phyloP scores from a whole-genome alignment of 2,329 filamentous ascomycete species.

The Alternaria ethzedia region DNA sequence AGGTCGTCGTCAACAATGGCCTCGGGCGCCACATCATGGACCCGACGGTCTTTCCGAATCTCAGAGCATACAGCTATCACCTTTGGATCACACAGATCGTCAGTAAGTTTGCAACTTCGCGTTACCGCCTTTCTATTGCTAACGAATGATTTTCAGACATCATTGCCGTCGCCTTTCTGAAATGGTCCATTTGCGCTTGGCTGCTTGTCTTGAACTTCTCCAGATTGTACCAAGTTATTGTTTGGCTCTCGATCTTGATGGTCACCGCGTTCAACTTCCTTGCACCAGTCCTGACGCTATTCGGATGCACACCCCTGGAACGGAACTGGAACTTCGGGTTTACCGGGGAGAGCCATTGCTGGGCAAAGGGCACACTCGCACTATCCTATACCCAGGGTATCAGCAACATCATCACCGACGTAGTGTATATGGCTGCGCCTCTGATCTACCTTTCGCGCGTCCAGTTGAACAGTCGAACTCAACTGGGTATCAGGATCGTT shows the following conservation, averaged over 20 bases:
- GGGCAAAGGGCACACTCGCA: conserved; percentile 26
- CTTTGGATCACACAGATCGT: conserved; percentile 34
- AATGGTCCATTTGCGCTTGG: conserved; percentile 41
- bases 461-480: conserved; percentile 30
- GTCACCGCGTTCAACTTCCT: conserved; percentile 37
- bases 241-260: conserved; percentile 38
- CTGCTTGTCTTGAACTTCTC: conserved; percentile 39
- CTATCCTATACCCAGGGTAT: conserved; percentile 36
- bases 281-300: conserved; percentile 30
- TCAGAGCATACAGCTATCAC: conserved; percentile 27
- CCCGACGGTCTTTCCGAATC: conserved; percentile 22
- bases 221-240: conserved; percentile 27
- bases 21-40: conserved; percentile 34
- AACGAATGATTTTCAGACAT: conserved; percentile 15
- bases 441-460: conserved; percentile 35
- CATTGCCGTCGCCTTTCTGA: conserved; percentile 36
- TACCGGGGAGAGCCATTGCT: conserved; percentile 24
- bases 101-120: conserved; percentile 9
- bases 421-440: conserved; percentile 37
- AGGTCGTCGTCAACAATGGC: conserved; percentile 23
- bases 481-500: conserved; percentile 37
- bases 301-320: conserved; percentile 35
- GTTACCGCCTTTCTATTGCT: not conserved
- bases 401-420: conserved; percentile 38
- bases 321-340: conserved; percentile 35